Evolutionary conservation across 805 yeast genomes (phyloP).

Genomic region (Starmerella apis): DNA sequence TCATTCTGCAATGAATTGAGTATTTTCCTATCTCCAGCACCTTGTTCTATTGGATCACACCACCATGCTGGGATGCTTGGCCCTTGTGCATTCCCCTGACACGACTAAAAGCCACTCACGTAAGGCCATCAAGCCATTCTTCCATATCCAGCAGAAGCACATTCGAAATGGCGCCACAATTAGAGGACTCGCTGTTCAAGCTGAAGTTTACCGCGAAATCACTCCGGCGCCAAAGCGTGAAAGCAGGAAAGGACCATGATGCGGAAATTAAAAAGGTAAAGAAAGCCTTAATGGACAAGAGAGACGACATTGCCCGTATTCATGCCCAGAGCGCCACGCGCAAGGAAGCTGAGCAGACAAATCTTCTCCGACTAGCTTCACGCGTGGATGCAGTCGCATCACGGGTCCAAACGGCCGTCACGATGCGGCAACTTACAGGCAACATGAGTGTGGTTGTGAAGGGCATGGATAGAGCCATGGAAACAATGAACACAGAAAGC

Average conservation of each 20-base stretch:
- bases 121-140: background rate
- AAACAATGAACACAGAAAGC: slow-evolving; percentile 86
- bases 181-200: slow-evolving; percentile 28
- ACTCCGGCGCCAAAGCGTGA: slow-evolving; percentile 76
- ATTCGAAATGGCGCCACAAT: slow-evolving; percentile 21
- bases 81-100: background rate
- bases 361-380: slow-evolving; percentile 69
- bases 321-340: slow-evolving; percentile 95
- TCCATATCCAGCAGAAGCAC: background rate
- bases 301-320: slow-evolving; percentile 81
- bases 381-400: slow-evolving; percentile 93
- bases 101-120: background rate
- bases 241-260: slow-evolving; percentile 82
- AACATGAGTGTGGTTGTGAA: slow-evolving; percentile 86
- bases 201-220: slow-evolving; percentile 81
- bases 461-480: slow-evolving; percentile 95
- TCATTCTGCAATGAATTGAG: too few relatives aligned
- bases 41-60: too few relatives aligned
- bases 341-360: slow-evolving; percentile 76
- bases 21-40: too few relatives aligned
- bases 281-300: slow-evolving; percentile 75
- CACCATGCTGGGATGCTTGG: too few relatives aligned
- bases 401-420: slow-evolving; percentile 93
- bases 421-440: slow-evolving; percentile 90
- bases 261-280: slow-evolving; percentile 80